These are phyloP conservation scores for Neofusicoccum ribis DNA, from an alignment of 2,329 filamentous ascomycete species.

Conservation along the genomic window DNA sequence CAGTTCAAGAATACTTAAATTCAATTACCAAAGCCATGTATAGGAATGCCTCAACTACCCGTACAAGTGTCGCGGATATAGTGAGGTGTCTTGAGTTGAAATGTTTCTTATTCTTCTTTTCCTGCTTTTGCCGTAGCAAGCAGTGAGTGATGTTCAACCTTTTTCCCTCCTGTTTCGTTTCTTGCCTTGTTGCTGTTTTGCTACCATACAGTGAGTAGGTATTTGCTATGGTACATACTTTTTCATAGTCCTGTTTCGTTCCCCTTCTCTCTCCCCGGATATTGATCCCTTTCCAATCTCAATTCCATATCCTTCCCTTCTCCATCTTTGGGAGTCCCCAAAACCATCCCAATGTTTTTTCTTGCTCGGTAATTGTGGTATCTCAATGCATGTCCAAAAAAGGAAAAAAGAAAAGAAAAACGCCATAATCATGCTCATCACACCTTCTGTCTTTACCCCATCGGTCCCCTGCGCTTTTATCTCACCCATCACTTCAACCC, in stretches of 20 bases:
- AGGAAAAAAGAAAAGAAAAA: not conserved
- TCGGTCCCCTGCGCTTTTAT: not conserved
- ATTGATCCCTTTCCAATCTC: no score
- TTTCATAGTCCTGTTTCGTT: not conserved
- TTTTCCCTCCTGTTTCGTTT: not conserved
- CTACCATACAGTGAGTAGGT: not conserved
- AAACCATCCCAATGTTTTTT: no score
- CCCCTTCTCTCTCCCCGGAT: not conserved
- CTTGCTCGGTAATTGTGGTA: no score
- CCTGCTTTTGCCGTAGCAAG: not conserved
- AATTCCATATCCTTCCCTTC: no score
- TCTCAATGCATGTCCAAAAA: not conserved
- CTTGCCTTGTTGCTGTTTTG: not conserved
- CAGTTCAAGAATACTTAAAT: no score
- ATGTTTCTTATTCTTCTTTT: not conserved
- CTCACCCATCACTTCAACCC: slow-evolving; percentile 26
- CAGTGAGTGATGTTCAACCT: not conserved
- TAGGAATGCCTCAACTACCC: no score
- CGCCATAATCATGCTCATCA: not conserved
- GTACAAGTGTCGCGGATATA: no score
- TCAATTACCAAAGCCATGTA: no score
- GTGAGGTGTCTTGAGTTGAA: not conserved
- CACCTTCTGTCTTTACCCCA: not conserved
- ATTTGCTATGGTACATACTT: not conserved
- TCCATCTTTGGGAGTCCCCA: no score